A percentile compares a stretch with the other conserved stretches of the same genome.
Conservation (phyloP, 257 asterid species). For the Nicotiana sylvestris region DNA sequence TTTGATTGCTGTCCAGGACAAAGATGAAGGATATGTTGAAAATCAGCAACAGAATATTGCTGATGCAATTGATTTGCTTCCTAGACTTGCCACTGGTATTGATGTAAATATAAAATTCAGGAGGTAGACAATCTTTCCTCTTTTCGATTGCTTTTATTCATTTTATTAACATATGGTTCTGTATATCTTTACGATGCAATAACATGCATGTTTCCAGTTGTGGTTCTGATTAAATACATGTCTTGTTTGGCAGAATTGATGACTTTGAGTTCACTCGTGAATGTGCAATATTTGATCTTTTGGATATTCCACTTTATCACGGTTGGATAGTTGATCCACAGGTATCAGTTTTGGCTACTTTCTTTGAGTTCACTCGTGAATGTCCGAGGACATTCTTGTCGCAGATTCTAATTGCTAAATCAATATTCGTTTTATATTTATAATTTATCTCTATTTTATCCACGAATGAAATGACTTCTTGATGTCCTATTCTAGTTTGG, state of each 20-base stretch:
- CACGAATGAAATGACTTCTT: not conserved
- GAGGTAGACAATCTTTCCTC: slow-evolving; percentile 37
- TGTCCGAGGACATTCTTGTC: not conserved
- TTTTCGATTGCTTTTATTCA: slow-evolving; percentile 14
- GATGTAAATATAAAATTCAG: slow-evolving; percentile 86
- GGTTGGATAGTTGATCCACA: slow-evolving; percentile 99
- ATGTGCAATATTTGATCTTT: slow-evolving; percentile 91
- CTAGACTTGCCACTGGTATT: slow-evolving; percentile 93
- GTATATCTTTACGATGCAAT: not conserved
- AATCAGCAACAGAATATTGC: slow-evolving; percentile 89
- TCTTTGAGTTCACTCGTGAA: not conserved
- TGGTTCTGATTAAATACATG: slow-evolving; percentile 18
- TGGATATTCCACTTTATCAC: slow-evolving; percentile 97
- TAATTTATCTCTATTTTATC: not conserved
- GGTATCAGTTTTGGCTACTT: slow-evolving; percentile 39
- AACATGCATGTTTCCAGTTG: not conserved
- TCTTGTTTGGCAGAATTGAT: slow-evolving; percentile 55
- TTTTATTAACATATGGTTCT: too few relatives aligned
- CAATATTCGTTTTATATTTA: not conserved
- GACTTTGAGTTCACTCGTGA: slow-evolving; percentile 97
- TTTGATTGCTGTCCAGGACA: slow-evolving; percentile 47
- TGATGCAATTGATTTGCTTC: slow-evolving; percentile 94
- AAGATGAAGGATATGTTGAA: slow-evolving; percentile 68
- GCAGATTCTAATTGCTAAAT: not conserved
- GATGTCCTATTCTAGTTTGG: not conserved